phyloP scores from a whole-genome alignment of 257 asterid genomes.

The Solanum arcanum region DNA sequence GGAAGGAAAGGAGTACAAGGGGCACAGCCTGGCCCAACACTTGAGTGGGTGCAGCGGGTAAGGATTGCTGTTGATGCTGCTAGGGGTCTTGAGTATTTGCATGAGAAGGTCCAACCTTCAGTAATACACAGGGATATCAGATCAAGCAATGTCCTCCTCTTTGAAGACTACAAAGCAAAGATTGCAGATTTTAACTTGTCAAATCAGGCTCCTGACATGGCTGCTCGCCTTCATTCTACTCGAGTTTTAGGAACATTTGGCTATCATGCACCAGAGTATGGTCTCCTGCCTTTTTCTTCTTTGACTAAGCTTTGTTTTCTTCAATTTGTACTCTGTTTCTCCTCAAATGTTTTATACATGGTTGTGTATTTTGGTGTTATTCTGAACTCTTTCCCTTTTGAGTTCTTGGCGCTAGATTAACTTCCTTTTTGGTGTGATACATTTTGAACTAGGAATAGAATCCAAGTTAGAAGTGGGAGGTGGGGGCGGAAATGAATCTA shows the following conservation, averaged over 20 bases:
- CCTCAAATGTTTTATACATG: not conserved
- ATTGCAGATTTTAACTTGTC: constrained; percentile 92
- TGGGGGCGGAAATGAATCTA: not conserved
- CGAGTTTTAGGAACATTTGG: constrained; percentile 98
- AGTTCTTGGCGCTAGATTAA: not conserved
- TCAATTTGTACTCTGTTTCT: not conserved
- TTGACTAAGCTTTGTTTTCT: not conserved
- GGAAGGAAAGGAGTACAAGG: constrained; percentile 99
- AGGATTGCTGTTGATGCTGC: constrained; percentile 97
- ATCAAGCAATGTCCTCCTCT: constrained; percentile 94
- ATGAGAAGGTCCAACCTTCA: constrained; percentile 77
- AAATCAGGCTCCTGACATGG: constrained; percentile 99
- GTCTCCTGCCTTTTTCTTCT: constrained; percentile 8
- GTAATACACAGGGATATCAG: constrained; percentile 90
- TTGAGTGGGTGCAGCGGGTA: constrained; percentile 96
- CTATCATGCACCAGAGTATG: constrained; percentile 98
- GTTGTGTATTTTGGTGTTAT: not conserved
- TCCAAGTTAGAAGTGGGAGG: not conserved
- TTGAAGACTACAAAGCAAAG: constrained; percentile 88
- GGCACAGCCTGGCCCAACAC: constrained; percentile 98
- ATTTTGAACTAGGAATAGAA: not conserved
- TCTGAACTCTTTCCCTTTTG: not conserved
- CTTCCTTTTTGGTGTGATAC: not conserved
- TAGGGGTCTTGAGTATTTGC: constrained; percentile 92
- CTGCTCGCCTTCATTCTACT: constrained; percentile 99